Base-by-base conservation (phyloP, 2,329 filamentous ascomycete genomes). In the Harringtonia aguacate region DNA sequence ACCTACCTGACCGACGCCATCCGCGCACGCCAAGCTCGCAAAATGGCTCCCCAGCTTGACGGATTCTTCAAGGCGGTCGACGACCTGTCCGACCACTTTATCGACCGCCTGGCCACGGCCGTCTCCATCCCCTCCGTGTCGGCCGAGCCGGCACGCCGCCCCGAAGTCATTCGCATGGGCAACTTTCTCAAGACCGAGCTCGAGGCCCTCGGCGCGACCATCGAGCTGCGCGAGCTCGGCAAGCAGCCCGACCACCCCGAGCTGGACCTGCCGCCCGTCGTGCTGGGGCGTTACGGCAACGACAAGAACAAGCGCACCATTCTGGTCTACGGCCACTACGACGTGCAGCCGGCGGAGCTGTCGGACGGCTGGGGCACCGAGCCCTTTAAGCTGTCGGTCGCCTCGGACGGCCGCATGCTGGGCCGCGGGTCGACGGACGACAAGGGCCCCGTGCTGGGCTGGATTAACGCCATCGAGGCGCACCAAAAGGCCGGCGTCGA, bases 91-190 rank as follows among this genome's bases (percentile, higher is more conserved):
- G 77, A 81, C 53, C 72, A 78, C 60, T 95, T 95, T 68, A 94
- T 95, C 64, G 84, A 94, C 56, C 83, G 90, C 55, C 79, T 98
- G 48, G 77, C 86, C 59, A 80, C 89, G 65, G 92, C 92, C 44
- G 92, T 98, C 48, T 90, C 89, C 42, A 98, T 98, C 57, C 92
- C 92, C 18, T 98, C 92, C 50, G 76, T 98, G 61, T 97, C 90
- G 29, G 86, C 90, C 39, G 89, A 95, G 50, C 87, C 92, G 59
- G 82, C 84, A 54, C 82, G 86, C 58, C 81, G 92, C 48, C 81
- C 81, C 44, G 89, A 98, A 73, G 92, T 98, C 50, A 79, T 98
- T 58, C 86, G 83, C 70, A 98, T 98, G 92, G 92, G 86, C 56
- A 75, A 95, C 57, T 98, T 83, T 63, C 83, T 98, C 50, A 86